These are phyloP conservation scores for Podaxis mareebaensis DNA, from an alignment of 768 basidiomycete genomes.

Conservation along the genomic window DNA sequence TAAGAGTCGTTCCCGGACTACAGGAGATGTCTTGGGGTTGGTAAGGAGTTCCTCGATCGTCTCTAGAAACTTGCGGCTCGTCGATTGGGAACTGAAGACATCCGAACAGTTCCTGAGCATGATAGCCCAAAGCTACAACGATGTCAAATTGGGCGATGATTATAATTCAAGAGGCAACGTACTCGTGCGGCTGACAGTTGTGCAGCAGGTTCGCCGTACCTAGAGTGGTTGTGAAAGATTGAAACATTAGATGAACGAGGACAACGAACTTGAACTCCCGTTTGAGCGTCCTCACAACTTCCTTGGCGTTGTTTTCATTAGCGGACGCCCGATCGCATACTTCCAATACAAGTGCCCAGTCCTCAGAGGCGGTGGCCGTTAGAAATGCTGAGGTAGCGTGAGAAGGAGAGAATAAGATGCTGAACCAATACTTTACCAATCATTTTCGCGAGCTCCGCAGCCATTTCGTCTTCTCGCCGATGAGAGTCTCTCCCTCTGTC, in stretches of 20 bases:
- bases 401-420: background rate
- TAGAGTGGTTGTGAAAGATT: slow-evolving; percentile 26
- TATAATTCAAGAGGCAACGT: slow-evolving; percentile 25
- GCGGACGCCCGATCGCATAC: slow-evolving; percentile 83
- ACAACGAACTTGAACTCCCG: slow-evolving; percentile 76
- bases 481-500: slow-evolving; percentile 29
- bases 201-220: slow-evolving; percentile 73
- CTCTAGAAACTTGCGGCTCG: slow-evolving; percentile 76
- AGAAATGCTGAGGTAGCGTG: slow-evolving; percentile 54
- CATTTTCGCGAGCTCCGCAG: slow-evolving; percentile 65
- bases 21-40: slow-evolving; percentile 67
- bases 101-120: slow-evolving; percentile 83
- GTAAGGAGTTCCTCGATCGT: slow-evolving; percentile 73
- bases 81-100: slow-evolving; percentile 67
- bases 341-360: slow-evolving; percentile 80
- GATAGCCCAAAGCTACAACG: slow-evolving; percentile 80
- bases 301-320: slow-evolving; percentile 74
- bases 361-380: slow-evolving; percentile 77
- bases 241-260: background rate
- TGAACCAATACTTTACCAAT: slow-evolving; percentile 48
- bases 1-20: slow-evolving; percentile 76
- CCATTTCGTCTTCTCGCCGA: slow-evolving; percentile 44
- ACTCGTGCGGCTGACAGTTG: slow-evolving; percentile 79
- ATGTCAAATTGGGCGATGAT: slow-evolving; percentile 8
- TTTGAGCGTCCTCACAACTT: slow-evolving; percentile 79